These are phyloP conservation scores for Cudoniella acicularis DNA, from an alignment of 495 filamentous ascomycete species.

Conservation along the genomic window DNA sequence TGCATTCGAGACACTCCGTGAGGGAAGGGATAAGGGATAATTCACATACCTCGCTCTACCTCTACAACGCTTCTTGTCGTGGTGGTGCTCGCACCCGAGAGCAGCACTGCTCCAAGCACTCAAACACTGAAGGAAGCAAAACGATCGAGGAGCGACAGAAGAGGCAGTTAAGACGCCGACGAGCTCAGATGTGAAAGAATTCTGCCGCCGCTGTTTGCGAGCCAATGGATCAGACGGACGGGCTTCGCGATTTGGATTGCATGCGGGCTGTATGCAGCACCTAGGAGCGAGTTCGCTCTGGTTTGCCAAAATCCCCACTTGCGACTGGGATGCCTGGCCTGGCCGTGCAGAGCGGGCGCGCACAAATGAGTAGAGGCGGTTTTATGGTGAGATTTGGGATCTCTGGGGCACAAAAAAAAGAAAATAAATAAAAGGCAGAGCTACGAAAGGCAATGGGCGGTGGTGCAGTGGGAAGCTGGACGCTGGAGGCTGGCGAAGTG, in stretches of 20 bases:
- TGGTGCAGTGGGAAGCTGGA: no score
- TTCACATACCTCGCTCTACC: constrained; percentile 6
- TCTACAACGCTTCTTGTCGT: constrained; percentile 13
- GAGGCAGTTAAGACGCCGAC: constrained; percentile 7
- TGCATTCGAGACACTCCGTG: not conserved
- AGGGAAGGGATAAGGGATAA: not conserved
- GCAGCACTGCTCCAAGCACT: constrained; percentile 17
- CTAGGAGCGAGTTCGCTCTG: not conserved
- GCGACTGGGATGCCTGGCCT: not conserved
- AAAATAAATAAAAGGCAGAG: not conserved
- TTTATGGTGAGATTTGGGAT: not conserved
- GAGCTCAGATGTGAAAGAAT: not conserved
- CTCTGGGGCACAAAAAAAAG: not conserved
- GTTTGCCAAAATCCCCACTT: not conserved
- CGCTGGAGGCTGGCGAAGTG: not conserved
- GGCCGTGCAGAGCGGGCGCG: not conserved
- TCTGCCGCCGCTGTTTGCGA: not conserved
- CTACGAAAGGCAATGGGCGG: not conserved
- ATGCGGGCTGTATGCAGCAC: constrained; percentile 2
- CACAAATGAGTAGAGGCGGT: not conserved
- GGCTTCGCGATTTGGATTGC: not conserved
- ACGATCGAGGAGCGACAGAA: constrained; percentile 7
- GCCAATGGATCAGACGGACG: not conserved
- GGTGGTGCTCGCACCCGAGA: constrained; percentile 13
- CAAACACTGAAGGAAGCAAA: constrained; percentile 13